Base-by-base conservation (phyloP, 495 filamentous ascomycete genomes). In the Entonaema liquescens region DNA sequence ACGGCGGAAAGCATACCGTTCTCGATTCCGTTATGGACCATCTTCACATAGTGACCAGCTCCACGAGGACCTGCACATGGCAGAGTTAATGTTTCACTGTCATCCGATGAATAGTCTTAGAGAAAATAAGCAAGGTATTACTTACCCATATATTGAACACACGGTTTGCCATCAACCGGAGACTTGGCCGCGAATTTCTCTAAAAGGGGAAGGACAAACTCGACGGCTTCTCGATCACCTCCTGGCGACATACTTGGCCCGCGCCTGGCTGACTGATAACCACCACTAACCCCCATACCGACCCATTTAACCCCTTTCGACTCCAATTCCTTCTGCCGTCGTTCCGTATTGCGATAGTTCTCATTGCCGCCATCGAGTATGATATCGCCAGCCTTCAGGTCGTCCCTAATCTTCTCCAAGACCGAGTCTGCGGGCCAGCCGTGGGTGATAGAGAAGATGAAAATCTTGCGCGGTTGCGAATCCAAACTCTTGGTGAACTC, bases 11-110 rank as follows among this genome's bases (percentile, higher is more conserved):
- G 80, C 88, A 92, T 90, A 17, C 89, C 90, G 54, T 91, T 89
- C 76, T 93, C 89, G 53, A 93, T 92, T 4, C 90, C 90, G 72
- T 93, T 92, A 72, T 93, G 91, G 0, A 91, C 84, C 89, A 92
- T 93, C 77, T 93, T 93, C 35, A 92, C 89, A 71, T 89, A 92
- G 76, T 93, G 88, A 1, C 90, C 90, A 0, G 86, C 83, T 2
- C 91, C 90, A 1, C 86, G 88, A 3, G 85, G 86, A 0, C 90
- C 67, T 59, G 42, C 4, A 23, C 9, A 49, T 13, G 19, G 17
- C 49, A 15, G 6, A 9, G 19, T 61, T 56, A 62, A 28, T 42
- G 15, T 53, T 29, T 1, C 12, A 26, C 50, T n/a, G 17, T n/a
- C 29, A 1, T 25, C 15, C 21, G 1, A 15, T 8, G 28, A 19